These are phyloP conservation scores for Berberis vulgaris DNA, from an alignment of 164 flowering plant species.

Conservation along the genomic window DNA sequence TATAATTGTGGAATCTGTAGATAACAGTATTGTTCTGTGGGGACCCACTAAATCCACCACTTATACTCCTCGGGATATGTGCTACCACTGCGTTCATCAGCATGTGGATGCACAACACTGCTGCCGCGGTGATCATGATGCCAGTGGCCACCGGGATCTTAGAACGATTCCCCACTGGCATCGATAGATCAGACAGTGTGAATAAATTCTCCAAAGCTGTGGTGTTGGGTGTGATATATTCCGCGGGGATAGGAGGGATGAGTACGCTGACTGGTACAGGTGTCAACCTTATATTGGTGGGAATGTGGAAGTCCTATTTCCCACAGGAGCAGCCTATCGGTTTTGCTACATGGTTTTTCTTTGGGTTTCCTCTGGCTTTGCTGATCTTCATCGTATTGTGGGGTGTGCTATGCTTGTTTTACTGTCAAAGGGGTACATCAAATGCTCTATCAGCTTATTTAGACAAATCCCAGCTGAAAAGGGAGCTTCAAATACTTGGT, in stretches of 20 bases:
- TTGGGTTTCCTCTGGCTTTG: conserved; percentile 72
- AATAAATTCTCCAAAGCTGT: conserved; percentile 61
- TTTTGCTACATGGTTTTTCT: conserved; percentile 72
- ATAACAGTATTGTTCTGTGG: conserved; percentile 76
- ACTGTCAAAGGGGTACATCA: conserved; percentile 37
- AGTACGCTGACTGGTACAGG: conserved; percentile 94
- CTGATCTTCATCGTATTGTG: conserved; percentile 58
- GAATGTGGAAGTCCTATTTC: conserved; percentile 87
- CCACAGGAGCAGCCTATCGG: conserved; percentile 58
- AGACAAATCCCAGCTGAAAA: conserved; percentile 58
- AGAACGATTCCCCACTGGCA: conserved; percentile 47
- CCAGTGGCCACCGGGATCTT: conserved; percentile 92
- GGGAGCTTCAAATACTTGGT: conserved; percentile 75
- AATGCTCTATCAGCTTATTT: conserved; percentile 44
- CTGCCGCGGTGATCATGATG: conserved; percentile 88
- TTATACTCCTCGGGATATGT: conserved; percentile 80
- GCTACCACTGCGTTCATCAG: conserved; percentile 79
- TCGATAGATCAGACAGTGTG: conserved; percentile 14
- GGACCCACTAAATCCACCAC: conserved; percentile 68
- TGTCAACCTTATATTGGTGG: conserved; percentile 84
- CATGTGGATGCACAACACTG: conserved; percentile 99
- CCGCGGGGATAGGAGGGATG: conserved; percentile 76
- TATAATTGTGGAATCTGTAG: conserved; percentile 26
- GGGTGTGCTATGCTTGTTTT: conserved; percentile 56
- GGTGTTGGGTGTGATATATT: conserved; percentile 67